Percentiles rank a stretch among this genome's conserved stretches.
Evolutionary conservation across 441 rosid genomes (phyloP).

Genomic region (Brassica hybrid): DNA sequence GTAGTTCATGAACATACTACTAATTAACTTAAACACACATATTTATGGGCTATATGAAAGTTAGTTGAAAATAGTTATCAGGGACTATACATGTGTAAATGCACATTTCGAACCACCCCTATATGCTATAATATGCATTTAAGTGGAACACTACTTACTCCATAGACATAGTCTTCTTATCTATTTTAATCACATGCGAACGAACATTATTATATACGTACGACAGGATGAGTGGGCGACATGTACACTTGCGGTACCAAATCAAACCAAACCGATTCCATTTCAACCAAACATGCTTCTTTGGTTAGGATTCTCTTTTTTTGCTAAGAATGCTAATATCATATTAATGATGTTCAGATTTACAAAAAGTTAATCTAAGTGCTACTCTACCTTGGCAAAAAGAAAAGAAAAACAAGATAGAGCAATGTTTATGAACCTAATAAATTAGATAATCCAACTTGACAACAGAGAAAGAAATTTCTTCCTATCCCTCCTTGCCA

Average conservation of each 20-base stretch:
- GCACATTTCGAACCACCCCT: conserved; percentile 3
- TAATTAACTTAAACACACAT: background rate
- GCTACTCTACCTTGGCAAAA: too few species aligned
- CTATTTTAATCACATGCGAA: background rate
- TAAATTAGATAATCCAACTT: too few species aligned
- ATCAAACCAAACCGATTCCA: background rate
- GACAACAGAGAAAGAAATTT: too few species aligned
- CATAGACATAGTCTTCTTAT: background rate
- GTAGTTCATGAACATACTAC: background rate
- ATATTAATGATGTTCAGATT: too few species aligned
- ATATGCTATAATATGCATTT: background rate
- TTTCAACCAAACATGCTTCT: background rate
- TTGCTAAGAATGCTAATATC: too few species aligned
- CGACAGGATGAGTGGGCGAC: background rate
- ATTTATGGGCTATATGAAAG: background rate
- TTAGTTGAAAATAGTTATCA: background rate
- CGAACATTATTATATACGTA: background rate
- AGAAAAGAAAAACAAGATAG: too few species aligned
- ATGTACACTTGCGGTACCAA: background rate
- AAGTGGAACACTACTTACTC: background rate
- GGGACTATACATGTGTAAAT: background rate
- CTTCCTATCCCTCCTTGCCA: too few species aligned
- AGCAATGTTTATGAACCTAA: too few species aligned
- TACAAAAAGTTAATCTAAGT: too few species aligned
- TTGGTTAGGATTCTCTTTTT: background rate